These are phyloP conservation scores for Serpula lacrymans DNA, from an alignment of 768 basidiomycete species.

Conservation along the genomic window DNA sequence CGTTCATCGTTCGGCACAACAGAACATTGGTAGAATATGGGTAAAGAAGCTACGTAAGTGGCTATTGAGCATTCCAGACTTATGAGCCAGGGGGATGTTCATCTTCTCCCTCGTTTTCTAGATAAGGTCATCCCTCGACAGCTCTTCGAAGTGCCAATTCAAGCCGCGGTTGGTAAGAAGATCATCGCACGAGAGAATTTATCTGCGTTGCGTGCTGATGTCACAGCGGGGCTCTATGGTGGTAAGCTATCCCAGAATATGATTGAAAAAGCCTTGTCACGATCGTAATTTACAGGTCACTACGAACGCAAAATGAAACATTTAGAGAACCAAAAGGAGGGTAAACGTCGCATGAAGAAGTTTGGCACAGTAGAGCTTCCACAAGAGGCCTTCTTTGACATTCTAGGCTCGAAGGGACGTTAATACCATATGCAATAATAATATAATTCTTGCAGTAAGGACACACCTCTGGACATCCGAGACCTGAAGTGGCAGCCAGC, in stretches of 20 bases:
- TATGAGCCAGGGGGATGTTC: too few species aligned
- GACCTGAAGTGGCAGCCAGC: too few species aligned
- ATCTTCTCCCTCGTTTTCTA: conserved; percentile 25
- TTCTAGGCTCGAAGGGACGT: conserved; percentile 70
- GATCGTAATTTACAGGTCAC: conserved; percentile 48
- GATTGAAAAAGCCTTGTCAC: neutral
- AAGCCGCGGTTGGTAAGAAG: conserved; percentile 84
- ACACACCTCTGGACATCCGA: too few species aligned
- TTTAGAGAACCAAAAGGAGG: conserved; percentile 87
- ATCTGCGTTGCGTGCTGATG: conserved; percentile 83
- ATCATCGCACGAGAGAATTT: conserved; percentile 89
- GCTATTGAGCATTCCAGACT: neutral
- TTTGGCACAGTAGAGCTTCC: conserved; percentile 88
- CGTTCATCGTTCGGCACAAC: conserved; percentile 78
- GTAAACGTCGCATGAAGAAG: conserved; percentile 85
- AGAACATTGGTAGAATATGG: conserved; percentile 77
- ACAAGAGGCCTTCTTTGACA: conserved; percentile 93
- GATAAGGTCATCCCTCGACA: conserved; percentile 92
- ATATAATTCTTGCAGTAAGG: too few species aligned
- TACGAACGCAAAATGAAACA: conserved; percentile 92
- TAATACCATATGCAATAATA: too few species aligned
- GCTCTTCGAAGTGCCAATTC: conserved; percentile 92
- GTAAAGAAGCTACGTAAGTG: conserved; percentile 86
- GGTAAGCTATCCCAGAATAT: conserved; percentile 39
- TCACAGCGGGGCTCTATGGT: conserved; percentile 92